Evolutionary conservation across 1,284 basidiomycete genomes (phyloP).

Genomic region (Neolentinus lepideus): DNA sequence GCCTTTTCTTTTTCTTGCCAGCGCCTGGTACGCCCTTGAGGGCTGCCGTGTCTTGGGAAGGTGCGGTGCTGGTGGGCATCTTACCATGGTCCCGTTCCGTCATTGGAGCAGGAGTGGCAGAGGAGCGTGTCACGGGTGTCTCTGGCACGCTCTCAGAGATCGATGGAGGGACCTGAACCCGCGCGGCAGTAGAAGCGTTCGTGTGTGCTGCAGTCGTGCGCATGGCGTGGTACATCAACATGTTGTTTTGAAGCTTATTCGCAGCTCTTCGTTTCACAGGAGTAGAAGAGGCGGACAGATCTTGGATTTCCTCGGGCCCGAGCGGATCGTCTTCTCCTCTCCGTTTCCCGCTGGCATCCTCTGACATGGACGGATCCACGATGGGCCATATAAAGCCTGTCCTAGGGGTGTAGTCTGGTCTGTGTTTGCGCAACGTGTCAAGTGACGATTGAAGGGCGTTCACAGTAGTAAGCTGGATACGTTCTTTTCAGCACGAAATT

Average conservation of each 20-base stretch:
- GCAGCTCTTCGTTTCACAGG: constrained; percentile 15
- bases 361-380: constrained; percentile 39
- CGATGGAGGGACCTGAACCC: constrained; percentile 2
- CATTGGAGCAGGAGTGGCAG: constrained; percentile 48
- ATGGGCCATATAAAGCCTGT: constrained; percentile 80
- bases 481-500: not conserved
- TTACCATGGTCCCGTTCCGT: constrained; percentile 36
- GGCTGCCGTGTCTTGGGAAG: constrained; percentile 34
- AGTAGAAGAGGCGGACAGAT: not conserved
- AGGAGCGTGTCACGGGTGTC: constrained; percentile 33
- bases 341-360: constrained; percentile 40
- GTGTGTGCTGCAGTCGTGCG: constrained; percentile 59
- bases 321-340: constrained; percentile 18
- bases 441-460: constrained; percentile 68
- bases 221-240: constrained; percentile 69
- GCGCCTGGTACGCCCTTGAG: constrained; percentile 39
- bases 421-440: constrained; percentile 57
- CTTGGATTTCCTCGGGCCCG: constrained; percentile 8
- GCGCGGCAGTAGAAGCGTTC: not conserved
- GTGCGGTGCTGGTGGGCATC: constrained; percentile 26
- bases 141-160: constrained; percentile 22
- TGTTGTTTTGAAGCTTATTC: constrained; percentile 58
- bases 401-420: constrained; percentile 72
- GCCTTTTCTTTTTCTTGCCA: constrained; percentile 69
- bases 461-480: constrained; percentile 61